Evolutionary conservation across 2,329 filamentous ascomycete species (phyloP).

Genomic region (Alternaria gansuensis): DNA sequence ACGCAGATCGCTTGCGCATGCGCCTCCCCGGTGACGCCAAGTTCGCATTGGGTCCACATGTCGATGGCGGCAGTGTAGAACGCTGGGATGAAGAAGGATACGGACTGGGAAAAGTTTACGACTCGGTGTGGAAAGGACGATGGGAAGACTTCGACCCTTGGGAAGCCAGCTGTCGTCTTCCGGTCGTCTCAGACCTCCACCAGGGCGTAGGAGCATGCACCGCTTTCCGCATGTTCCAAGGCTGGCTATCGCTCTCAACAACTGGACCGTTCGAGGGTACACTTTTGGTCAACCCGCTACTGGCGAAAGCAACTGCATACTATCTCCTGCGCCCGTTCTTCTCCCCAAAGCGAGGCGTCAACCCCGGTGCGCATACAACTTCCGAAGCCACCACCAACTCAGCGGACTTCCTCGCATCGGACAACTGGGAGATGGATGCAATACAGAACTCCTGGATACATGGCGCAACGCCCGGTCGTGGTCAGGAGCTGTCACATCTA

Average conservation of each 20-base stretch:
- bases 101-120: conserved; percentile 71
- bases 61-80: conserved; percentile 62
- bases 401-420: conserved; percentile 58
- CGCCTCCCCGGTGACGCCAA: conserved; percentile 64
- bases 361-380: conserved; percentile 45
- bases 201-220: conserved; percentile 81
- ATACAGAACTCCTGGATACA: conserved; percentile 69
- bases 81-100: conserved; percentile 70
- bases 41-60: conserved; percentile 66
- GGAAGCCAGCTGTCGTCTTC: conserved; percentile 75
- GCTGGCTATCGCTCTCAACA: conserved; percentile 83
- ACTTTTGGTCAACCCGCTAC: conserved; percentile 79
- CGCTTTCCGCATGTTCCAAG: conserved; percentile 89
- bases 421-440: conserved; percentile 69
- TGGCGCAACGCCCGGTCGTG: conserved; percentile 72
- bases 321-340: conserved; percentile 87
- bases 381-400: conserved; percentile 44
- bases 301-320: conserved; percentile 80
- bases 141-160: conserved; percentile 88
- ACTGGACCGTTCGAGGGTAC: conserved; percentile 79
- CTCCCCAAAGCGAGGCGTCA: conserved; percentile 57
- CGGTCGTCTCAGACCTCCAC: conserved; percentile 77
- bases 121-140: conserved; percentile 72
- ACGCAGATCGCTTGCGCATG: conserved; percentile 61
- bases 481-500: conserved; percentile 71